Evolutionary conservation across 2,329 filamentous ascomycete species (phyloP).

Genomic region (Penicillium rolfsii): DNA sequence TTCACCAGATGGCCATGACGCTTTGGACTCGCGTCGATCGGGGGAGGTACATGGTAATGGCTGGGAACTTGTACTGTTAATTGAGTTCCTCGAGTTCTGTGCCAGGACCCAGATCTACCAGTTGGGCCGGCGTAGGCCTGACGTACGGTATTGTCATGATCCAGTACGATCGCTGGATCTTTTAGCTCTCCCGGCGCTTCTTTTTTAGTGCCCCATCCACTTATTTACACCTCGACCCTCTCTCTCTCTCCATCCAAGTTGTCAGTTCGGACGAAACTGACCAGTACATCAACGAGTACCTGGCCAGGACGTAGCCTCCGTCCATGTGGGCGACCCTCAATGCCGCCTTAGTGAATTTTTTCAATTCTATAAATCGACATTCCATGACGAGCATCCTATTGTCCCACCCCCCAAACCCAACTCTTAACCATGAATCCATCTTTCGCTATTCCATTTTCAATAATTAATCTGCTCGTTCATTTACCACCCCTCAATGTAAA

Average conservation of each 20-base stretch:
- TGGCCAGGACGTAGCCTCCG: neutral
- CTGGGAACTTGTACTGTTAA: neutral
- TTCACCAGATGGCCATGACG: constrained; percentile 16
- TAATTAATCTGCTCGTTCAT: neutral
- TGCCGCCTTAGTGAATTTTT: neutral
- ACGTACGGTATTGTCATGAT: constrained; percentile 21
- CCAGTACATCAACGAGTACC: neutral
- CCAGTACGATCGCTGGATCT: constrained; percentile 18
- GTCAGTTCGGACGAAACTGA: neutral
- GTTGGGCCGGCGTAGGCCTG: constrained; percentile 7
- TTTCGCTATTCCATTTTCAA: neutral
- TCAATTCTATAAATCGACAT: neutral
- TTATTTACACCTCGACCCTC: constrained; percentile 3
- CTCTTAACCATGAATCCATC: neutral
- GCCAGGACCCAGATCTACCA: constrained; percentile 13
- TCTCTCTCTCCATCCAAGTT: neutral
- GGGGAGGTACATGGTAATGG: neutral
- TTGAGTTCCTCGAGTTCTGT: neutral
- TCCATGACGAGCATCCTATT: neutral
- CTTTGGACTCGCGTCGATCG: constrained; percentile 20
- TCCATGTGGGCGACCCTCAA: neutral
- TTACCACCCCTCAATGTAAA: neutral
- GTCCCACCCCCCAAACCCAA: neutral
- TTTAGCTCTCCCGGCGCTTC: constrained; percentile 22
- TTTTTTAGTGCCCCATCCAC: constrained; percentile 28